phyloP scores from a whole-genome alignment of 2,329 filamentous ascomycete species.

The Tolypocladium endophyticum region DNA sequence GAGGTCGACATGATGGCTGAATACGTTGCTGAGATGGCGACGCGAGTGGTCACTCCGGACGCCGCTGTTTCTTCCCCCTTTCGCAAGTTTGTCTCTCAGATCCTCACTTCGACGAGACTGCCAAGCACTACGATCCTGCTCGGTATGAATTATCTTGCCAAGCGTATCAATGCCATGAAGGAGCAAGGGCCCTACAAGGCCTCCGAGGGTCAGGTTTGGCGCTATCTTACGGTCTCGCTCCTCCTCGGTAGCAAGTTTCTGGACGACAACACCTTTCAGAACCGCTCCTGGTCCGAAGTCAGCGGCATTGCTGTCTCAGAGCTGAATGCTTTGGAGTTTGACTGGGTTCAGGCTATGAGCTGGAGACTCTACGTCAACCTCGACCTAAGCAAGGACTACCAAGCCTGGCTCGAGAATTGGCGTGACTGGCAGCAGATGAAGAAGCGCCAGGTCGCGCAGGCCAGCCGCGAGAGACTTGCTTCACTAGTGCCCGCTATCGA shows the following conservation, averaged over 20 bases:
- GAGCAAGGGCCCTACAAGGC: conserved; percentile 41
- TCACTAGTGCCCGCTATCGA: conserved; percentile 38
- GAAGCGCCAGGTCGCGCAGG: conserved; percentile 39
- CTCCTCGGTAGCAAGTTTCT: conserved; percentile 90
- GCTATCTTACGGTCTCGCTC: conserved; percentile 74
- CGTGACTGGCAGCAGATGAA: conserved; percentile 44
- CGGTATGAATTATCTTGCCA: conserved; percentile 80
- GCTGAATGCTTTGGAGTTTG: conserved; percentile 74
- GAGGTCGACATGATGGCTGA: conserved; percentile 95
- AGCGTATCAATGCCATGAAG: conserved; percentile 68
- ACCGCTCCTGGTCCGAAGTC: conserved; percentile 91
- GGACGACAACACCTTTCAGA: conserved; percentile 96
- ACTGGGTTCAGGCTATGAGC: conserved; percentile 75
- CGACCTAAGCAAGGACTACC: conserved; percentile 61
- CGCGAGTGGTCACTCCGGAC: conserved; percentile 43
- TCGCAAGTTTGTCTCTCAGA: conserved; percentile 84
- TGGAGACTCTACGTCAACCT: conserved; percentile 85
- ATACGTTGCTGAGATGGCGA: conserved; percentile 84
- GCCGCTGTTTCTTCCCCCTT: conserved; percentile 57
- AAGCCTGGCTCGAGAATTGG: conserved; percentile 52
- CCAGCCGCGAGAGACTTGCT: conserved; percentile 37
- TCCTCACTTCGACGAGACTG: conserved; percentile 79
- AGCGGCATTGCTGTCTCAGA: conserved; percentile 79
- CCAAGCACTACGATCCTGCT: conserved; percentile 86
- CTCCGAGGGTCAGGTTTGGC: conserved; percentile 67